Percentiles rank a stretch among this genome's conserved stretches.
Evolutionary conservation across 495 filamentous ascomycete species (phyloP).

Genomic region (Penicillium egyptiacum): DNA sequence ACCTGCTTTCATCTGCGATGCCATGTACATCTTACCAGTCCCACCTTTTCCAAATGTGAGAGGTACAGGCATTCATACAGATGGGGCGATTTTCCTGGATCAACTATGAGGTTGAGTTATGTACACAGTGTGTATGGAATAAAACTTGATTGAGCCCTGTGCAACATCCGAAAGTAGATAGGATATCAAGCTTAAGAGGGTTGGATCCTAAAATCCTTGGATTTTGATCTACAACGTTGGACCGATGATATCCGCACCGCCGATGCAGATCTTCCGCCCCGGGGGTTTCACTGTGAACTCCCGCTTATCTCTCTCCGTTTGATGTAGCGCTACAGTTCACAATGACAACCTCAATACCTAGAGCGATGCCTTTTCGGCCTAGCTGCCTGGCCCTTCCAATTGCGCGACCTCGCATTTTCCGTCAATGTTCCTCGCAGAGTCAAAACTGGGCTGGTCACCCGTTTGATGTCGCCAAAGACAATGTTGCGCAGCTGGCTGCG

Average conservation of each 20-base stretch:
- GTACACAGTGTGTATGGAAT: neutral
- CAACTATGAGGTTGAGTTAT: neutral
- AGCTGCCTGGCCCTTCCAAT: neutral
- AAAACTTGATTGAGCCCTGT: neutral
- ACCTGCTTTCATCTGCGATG: constrained; percentile 14
- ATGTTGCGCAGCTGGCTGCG: constrained; percentile 74
- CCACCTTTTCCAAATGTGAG: neutral
- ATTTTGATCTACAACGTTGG: neutral
- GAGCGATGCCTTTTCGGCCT: constrained; percentile 9
- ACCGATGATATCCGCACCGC: constrained; percentile 14
- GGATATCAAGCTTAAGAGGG: neutral
- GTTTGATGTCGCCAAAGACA: constrained; percentile 58
- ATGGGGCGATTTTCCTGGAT: constrained; percentile 6
- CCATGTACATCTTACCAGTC: constrained; percentile 11
- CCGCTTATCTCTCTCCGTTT: constrained; percentile 1
- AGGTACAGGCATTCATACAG: constrained; percentile 5
- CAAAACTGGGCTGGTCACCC: constrained; percentile 24
- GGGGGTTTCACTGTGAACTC: constrained; percentile 10
- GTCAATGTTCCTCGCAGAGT: constrained; percentile 21
- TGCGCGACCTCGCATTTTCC: neutral
- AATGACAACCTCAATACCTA: constrained; percentile 14
- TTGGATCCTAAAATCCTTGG: too few relatives aligned
- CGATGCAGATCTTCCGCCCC: constrained; percentile 13
- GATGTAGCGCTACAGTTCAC: constrained; percentile 5
- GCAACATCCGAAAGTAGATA: neutral